Evolutionary conservation across 2,329 filamentous ascomycete species (phyloP).

Genomic region (Fusarium fujikuroi): DNA sequence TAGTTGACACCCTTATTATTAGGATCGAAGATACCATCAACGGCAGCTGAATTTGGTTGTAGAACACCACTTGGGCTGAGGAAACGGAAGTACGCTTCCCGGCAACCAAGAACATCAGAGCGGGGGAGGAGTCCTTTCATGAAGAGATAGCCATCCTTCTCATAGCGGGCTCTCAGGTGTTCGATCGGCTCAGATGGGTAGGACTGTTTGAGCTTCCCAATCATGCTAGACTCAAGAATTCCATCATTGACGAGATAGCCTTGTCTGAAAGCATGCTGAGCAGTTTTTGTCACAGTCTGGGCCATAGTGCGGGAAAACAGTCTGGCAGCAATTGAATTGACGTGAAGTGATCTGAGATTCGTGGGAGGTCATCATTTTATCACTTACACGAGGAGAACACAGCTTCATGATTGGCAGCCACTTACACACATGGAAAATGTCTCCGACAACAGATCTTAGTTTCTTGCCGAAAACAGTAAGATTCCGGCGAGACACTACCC

Average conservation of each 20-base stretch:
- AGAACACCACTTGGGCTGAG: constrained; percentile 10
- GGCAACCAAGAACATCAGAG: constrained; percentile 9
- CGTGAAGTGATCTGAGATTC: not conserved
- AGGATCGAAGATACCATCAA: constrained; percentile 18
- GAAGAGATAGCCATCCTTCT: constrained; percentile 11
- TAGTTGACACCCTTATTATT: constrained; percentile 9
- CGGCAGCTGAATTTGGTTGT: not conserved
- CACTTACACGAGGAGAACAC: not conserved
- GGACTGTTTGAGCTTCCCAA: not conserved
- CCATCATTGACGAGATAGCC: constrained; percentile 8
- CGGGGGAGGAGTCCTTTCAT: constrained; percentile 19
- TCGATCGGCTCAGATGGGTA: not conserved
- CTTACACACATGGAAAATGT: not conserved
- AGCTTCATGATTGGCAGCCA: not conserved
- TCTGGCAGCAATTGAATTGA: not conserved
- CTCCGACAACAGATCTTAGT: not conserved
- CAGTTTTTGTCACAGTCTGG: not conserved
- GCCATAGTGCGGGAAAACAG: not conserved
- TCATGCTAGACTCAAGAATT: not conserved
- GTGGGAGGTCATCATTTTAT: not conserved
- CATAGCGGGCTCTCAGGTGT: not conserved
- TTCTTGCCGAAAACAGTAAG: not conserved
- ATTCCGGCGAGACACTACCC: constrained; percentile 3
- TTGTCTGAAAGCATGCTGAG: not conserved
- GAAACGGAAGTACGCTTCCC: constrained; percentile 20